Evolutionary conservation across 2,329 filamentous ascomycete species (phyloP).

Genomic region (Aspergillus quadricinctus): DNA sequence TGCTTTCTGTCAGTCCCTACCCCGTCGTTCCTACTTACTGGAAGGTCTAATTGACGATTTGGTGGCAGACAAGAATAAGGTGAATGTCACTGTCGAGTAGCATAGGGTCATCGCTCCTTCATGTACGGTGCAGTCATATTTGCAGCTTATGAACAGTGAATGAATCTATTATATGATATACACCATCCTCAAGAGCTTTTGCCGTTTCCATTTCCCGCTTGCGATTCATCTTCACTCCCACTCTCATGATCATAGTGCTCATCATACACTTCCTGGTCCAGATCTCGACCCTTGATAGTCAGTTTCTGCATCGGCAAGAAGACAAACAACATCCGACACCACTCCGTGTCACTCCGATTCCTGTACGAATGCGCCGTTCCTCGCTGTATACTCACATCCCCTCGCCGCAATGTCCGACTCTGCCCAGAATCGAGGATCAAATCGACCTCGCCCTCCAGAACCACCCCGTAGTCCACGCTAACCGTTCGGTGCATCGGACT

Average conservation of each 20-base stretch:
- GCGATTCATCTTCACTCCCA: background rate
- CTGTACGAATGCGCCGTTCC: constrained; percentile 33
- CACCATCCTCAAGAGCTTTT: background rate
- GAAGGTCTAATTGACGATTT: background rate
- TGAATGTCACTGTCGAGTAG: constrained; percentile 18
- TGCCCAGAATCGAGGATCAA: constrained; percentile 47
- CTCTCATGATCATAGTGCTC: constrained; percentile 15
- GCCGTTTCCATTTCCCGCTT: background rate
- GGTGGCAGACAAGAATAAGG: constrained; percentile 33
- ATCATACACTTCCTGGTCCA: constrained; percentile 44
- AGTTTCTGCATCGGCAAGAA: constrained; percentile 27
- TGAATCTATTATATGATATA: background rate
- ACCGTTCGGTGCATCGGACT: constrained; percentile 37
- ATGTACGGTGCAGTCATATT: background rate
- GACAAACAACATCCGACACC: constrained; percentile 31
- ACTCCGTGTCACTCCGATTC: constrained; percentile 22
- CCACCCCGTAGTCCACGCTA: constrained; percentile 46
- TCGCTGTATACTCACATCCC: constrained; percentile 52
- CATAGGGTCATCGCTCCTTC: background rate
- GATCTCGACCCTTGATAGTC: constrained; percentile 46
- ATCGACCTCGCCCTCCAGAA: constrained; percentile 49
- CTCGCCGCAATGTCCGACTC: constrained; percentile 39
- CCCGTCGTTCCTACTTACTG: background rate
- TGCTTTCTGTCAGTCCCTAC: constrained; percentile 51
- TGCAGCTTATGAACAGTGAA: background rate